Conservation (phyloP, 345 rosid genomes). For the Balakata baccata region DNA sequence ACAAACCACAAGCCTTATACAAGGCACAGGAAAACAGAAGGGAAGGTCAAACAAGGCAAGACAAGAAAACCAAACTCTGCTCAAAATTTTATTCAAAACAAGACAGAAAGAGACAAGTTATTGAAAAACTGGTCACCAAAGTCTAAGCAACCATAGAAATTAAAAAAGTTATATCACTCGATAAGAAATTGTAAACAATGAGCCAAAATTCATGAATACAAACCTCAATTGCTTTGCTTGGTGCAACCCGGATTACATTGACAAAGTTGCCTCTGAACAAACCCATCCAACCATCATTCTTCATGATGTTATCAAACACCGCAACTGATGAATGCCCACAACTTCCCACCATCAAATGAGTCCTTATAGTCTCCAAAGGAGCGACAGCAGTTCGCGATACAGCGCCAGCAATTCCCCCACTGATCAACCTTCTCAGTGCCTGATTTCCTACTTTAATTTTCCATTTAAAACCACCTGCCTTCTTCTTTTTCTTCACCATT, state of each 20-base stretch:
- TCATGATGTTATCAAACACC: conserved; percentile 74
- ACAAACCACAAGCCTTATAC: not conserved
- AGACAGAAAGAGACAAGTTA: not conserved
- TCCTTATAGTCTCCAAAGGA: conserved; percentile 92
- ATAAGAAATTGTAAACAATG: not conserved
- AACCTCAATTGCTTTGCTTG: conserved; percentile 94
- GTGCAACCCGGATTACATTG: conserved; percentile 89
- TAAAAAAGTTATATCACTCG: not conserved
- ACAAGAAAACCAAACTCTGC: not conserved
- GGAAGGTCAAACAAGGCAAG: not conserved
- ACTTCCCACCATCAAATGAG: conserved; percentile 91
- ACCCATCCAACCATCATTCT: conserved; percentile 87
- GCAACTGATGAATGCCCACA: conserved; percentile 60
- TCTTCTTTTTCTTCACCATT: conserved; percentile 29
- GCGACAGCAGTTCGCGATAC: conserved; percentile 83
- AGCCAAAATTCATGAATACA: not conserved
- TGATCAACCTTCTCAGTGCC: conserved; percentile 68
- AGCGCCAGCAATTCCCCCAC: conserved; percentile 88
- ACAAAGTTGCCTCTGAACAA: conserved; percentile 88
- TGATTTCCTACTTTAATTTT: conserved; percentile 74
- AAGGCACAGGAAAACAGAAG: no score
- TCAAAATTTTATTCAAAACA: not conserved
- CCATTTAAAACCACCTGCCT: conserved; percentile 43
- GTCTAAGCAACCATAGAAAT: not conserved
- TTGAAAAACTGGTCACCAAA: not conserved